Conservation (phyloP, 495 filamentous ascomycete species). For the Talaromyces liani region DNA sequence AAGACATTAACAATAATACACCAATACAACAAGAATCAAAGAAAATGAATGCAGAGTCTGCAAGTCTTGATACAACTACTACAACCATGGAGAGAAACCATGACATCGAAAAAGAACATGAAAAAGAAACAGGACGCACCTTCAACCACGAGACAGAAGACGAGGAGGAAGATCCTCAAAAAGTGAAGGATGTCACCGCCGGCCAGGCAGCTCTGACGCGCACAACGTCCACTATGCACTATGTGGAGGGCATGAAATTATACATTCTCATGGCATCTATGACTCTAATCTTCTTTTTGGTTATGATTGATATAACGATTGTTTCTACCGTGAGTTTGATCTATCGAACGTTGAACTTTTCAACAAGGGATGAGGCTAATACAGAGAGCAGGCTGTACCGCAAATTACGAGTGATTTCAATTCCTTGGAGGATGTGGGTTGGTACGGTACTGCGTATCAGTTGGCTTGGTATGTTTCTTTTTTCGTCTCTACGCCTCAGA, state of each 20-base stretch:
- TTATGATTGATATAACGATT: conserved; percentile 45
- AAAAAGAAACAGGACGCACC: neutral
- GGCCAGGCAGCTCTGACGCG: neutral
- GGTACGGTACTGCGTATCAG: conserved; percentile 40
- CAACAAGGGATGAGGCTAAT: neutral
- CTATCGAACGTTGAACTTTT: neutral
- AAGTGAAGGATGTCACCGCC: conserved; percentile 2
- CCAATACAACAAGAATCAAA: neutral
- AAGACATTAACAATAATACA: neutral
- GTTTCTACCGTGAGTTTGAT: conserved; percentile 31
- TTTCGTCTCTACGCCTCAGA: too few species aligned
- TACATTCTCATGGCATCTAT: conserved; percentile 13
- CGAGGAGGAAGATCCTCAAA: neutral
- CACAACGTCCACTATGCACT: conserved; percentile 7
- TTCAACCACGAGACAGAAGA: neutral
- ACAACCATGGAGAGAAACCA: neutral
- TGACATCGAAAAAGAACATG: neutral
- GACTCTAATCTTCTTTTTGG: conserved; percentile 33
- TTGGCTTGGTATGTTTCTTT: conserved; percentile 25
- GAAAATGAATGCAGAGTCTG: neutral
- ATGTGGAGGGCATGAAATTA: conserved; percentile 24
- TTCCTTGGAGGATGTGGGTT: conserved; percentile 33
- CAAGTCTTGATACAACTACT: neutral
- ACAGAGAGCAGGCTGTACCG: conserved; percentile 26
- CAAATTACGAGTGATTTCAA: conserved; percentile 36